Evolutionary conservation across 202 grass and related monocot species (phyloP), one percentile per base, ranked within the genome.

Genomic region (Zoysia matrella): DNA sequence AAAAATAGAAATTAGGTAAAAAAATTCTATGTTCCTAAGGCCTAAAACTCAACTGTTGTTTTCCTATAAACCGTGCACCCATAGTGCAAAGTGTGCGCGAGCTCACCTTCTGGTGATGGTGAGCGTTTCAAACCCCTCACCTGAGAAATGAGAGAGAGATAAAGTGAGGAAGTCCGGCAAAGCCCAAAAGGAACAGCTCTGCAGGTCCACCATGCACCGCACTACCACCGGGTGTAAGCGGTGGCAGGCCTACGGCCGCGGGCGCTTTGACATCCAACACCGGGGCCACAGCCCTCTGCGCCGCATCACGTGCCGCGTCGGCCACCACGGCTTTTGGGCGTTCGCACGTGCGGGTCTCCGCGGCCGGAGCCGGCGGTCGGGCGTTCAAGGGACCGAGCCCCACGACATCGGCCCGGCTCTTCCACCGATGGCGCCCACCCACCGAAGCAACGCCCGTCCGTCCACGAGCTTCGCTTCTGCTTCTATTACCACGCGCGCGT

Each of bases 341-440:
- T 8, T 68, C 76, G 71, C 77, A 78, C 83, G 83, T 85, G 79
- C 73, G 61, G 52, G 71, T 71, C 76, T 76, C 55, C 80, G 51
- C 15, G 30, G 30, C 30, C 30, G 30, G 30, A 36, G 30, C 30
- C 30, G 30, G 30, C 30, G 1, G 30, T 36, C 30, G 30, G 30
- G 30, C 30, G 30, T 36, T 36, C 30, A 36, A 36, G 30, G 30
- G 30, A 36, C 30, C 30, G 30, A 36, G 30, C 30, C 30, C 30
- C 30, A 36, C 30, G 30, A 36, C 30, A 36, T 36, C 30, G 30
- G 30, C 30, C 30, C 30, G 30, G 30, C 30, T 36, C 87, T 68
- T 88, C 75, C 76, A 84, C 76, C 80, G 44, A 79, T 73, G 64
- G 58, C 30, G 60, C 52, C 30, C 30, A 36, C 30, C 30, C 30